Evolutionary conservation across 805 yeast genomes (phyloP), one percentile per base, ranked within the genome.

Genomic region (Yamadazyma endophytica): DNA sequence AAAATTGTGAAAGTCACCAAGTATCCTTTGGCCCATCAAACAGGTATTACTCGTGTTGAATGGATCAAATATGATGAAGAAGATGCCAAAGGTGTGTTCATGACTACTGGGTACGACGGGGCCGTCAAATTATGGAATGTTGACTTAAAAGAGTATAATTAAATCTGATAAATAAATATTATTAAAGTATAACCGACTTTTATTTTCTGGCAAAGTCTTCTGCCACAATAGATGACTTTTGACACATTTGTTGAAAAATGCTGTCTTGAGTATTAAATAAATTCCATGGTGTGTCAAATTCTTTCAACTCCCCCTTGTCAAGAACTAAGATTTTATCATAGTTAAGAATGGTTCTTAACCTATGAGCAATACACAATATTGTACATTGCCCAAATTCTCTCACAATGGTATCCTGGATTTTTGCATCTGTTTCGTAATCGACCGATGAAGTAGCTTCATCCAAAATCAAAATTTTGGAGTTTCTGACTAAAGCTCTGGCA

Each of bases 351-450:
- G 90, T 79, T 39, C 78, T 73, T 61, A 87, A 65, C 39, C 96
- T 67, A 56, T 86, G 96, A 2, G 96, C 96, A 57, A 87, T 86
- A 41, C 95, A 85, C 41, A 86, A 63, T 31, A 86, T 79, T 0
- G 95, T 86, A 38, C 90, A 79, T 17, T 75, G 56, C 3, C 56
- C 33, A 51, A 87, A 87, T 50, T 84, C 89, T 13, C 64, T 61
- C 12, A 72, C 63, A 29, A 82, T 82, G 5, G 95, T 82, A n/a
- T 59, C 42, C 51, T 86, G 95, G 41, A 87, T 82, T 51, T 75
- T 74, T 5, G 83, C 68, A 54, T 86, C 96, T 0, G 95, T 86
- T 44, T 82, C 88, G 49, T 84, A 86, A 58, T 86, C 96, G 38
- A 86, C 85, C 21, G 79, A 73, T n/a, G n/a, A n/a, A n/a, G n/a